A percentile compares a stretch with the other conserved stretches of the same genome.
These are phyloP conservation scores for Cryomyces antarcticus DNA, from an alignment of 495 filamentous ascomycete species.

Conservation along the genomic window DNA sequence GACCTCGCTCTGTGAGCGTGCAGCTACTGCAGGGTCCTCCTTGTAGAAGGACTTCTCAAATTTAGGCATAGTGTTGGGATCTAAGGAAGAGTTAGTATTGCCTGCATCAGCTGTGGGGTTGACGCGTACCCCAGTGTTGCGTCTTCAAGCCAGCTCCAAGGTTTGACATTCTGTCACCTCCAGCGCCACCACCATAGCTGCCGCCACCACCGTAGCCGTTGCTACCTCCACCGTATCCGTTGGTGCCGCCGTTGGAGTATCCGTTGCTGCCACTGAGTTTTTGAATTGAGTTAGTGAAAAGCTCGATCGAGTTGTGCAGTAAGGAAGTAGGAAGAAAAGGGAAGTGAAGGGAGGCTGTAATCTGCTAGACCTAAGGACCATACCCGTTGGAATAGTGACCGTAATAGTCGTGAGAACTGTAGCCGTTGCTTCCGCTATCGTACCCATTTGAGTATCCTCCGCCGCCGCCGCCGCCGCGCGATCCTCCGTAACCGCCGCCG, in stretches of 20 bases:
- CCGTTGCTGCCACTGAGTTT: conserved; percentile 26
- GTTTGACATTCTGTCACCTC: conserved; percentile 75
- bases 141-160: conserved; percentile 71
- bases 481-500: conserved; percentile 37
- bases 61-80: conserved; percentile 63
- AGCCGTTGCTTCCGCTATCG: conserved; percentile 6
- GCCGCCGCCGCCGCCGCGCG: conserved; percentile 27
- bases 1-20: conserved; percentile 58
- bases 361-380: conserved; percentile 3
- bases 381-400: conserved; percentile 20
- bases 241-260: conserved; percentile 22
- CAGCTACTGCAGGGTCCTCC: conserved; percentile 59
- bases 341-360: conserved; percentile 3
- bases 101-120: conserved; percentile 2
- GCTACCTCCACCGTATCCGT: conserved; percentile 25
- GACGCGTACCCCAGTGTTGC: conserved; percentile 61
- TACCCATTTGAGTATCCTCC: conserved; percentile 26
- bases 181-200: conserved; percentile 29
- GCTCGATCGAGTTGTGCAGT: background rate
- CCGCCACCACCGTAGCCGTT: conserved; percentile 16
- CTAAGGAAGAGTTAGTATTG: conserved; percentile 20
- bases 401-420: conserved; percentile 5
- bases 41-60: conserved; percentile 99
- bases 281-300: conserved; percentile 5
- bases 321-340: background rate